Evolutionary conservation across 306 rosid genomes (phyloP), one percentile per base, ranked within the genome.

Genomic region (Luffa aegyptiaca): DNA sequence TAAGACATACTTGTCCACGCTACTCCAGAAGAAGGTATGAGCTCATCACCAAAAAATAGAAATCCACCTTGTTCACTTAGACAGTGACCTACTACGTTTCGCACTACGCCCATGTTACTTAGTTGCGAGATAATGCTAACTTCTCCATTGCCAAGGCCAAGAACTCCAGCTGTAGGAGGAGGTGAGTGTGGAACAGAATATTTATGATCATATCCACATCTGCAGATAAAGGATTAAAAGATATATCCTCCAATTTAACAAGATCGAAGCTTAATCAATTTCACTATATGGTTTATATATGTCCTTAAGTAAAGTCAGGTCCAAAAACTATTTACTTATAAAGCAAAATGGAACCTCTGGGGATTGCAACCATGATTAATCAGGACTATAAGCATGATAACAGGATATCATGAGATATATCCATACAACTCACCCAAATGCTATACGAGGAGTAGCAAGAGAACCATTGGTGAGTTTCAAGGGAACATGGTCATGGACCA

Each of bases 81-180:
- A 87, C 97, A 94, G 75, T 94, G 98, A 52, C 96, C 97, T 1
- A 88, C 84, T 5, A 92, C 92, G 35, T 87, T 90, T 64, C 84
- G 84, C 33, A 83, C 75, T 6, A 87, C 33, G 37, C 97, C 96
- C 31, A 42, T 44, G 51, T 66, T 70, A 39, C 48, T 17, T 37
- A 94, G 89, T 79, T 94, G 98, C 4, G 95, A 86, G 78, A 90
- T n/a, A 72, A 94, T 62, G 84, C 94, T 80, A 76, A 83, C 72
- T 80, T 81, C 87, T 46, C 97, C 97, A 44, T 58, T 80, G 35
- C 96, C 97, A 45, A 94, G 94, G 76, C 98, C 98, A 20, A 94
- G 84, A 21, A 94, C 93, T 49, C 98, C 97, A 1, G 88, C 86
- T 10, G 91, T 86, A 11, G 90, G 42, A 56, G 90, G 91, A 41